Conservation (phyloP, 768 basidiomycete species). For the Solioccasus polychromus region DNA sequence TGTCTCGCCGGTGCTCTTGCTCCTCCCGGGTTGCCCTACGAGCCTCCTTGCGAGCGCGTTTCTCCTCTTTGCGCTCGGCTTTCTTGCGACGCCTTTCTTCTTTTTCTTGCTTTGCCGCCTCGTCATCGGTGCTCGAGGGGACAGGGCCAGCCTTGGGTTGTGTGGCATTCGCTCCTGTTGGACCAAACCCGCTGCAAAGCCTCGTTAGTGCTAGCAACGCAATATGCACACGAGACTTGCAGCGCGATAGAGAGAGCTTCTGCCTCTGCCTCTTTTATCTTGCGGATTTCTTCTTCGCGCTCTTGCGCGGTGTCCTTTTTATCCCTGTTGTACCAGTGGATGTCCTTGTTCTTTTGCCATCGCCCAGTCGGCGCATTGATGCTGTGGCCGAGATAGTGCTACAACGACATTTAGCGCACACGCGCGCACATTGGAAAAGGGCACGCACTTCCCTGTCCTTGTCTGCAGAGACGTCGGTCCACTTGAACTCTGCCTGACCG, state of each 20-base stretch:
- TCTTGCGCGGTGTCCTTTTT: slow-evolving; percentile 39
- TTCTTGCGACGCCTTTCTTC: slow-evolving; percentile 52
- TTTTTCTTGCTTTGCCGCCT: slow-evolving; percentile 36
- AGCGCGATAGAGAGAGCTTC: slow-evolving; percentile 83
- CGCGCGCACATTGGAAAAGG: neutral
- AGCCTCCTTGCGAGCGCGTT: slow-evolving; percentile 53
- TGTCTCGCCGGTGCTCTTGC: slow-evolving; percentile 26
- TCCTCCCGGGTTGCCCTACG: slow-evolving; percentile 37
- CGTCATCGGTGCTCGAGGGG: slow-evolving; percentile 26
- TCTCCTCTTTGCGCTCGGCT: slow-evolving; percentile 58
- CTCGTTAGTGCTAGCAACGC: slow-evolving; percentile 5
- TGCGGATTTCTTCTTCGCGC: slow-evolving; percentile 69
- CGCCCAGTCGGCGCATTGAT: slow-evolving; percentile 93
- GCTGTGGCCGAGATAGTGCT: slow-evolving; percentile 95
- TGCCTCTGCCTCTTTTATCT: slow-evolving; percentile 84
- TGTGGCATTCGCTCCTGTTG: slow-evolving; percentile 38
- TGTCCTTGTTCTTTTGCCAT: slow-evolving; percentile 97
- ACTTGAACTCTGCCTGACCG: slow-evolving; percentile 90
- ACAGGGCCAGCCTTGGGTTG: slow-evolving; percentile 15
- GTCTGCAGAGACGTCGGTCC: slow-evolving; percentile 86
- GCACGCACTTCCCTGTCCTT: slow-evolving; percentile 82
- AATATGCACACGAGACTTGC: slow-evolving; percentile 39
- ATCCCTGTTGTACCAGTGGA: slow-evolving; percentile 93
- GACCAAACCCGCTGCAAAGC: slow-evolving; percentile 69
- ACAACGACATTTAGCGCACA: slow-evolving; percentile 7